Conservation (phyloP, 768 basidiomycete species). For the Trametes meyenii region DNA sequence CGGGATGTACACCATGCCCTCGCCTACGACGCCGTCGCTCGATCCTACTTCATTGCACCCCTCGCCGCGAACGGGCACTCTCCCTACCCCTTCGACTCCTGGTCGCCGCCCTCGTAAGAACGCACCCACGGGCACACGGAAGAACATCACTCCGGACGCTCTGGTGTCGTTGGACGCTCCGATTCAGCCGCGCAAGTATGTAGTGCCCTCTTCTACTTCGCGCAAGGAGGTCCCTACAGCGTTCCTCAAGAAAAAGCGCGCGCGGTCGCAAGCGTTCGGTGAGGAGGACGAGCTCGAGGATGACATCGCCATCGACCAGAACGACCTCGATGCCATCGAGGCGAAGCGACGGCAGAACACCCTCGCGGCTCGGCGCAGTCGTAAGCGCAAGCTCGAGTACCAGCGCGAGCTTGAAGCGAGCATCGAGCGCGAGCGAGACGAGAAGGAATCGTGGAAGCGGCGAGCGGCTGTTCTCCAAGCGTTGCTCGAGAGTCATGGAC, state of each 20-base stretch:
- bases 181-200: constrained; percentile 76
- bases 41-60: constrained; percentile 41
- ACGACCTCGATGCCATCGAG: constrained; percentile 70
- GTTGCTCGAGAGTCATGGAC: constrained; percentile 57
- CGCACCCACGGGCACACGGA: constrained; percentile 68
- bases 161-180: constrained; percentile 78
- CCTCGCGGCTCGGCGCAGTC: constrained; percentile 77
- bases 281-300: constrained; percentile 53
- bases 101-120: constrained; percentile 34
- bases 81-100: constrained; percentile 25
- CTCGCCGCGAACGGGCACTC: constrained; percentile 34
- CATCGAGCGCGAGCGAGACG: constrained; percentile 53
- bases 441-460: constrained; percentile 66
- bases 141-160: constrained; percentile 63
- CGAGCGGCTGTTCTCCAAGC: constrained; percentile 52
- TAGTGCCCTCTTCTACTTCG: constrained; percentile 73
- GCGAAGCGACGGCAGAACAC: constrained; percentile 85
- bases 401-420: constrained; percentile 64
- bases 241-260: constrained; percentile 68
- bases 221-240: constrained; percentile 72
- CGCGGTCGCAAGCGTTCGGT: constrained; percentile 48
- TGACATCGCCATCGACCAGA: constrained; percentile 43
- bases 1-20: constrained; percentile 47
- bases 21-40: constrained; percentile 54
- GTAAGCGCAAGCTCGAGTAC: constrained; percentile 74